Evolutionary conservation across 2,329 filamentous ascomycete species (phyloP), one percentile per base, ranked within the genome.

Genomic region (Aspergillus sp.): DNA sequence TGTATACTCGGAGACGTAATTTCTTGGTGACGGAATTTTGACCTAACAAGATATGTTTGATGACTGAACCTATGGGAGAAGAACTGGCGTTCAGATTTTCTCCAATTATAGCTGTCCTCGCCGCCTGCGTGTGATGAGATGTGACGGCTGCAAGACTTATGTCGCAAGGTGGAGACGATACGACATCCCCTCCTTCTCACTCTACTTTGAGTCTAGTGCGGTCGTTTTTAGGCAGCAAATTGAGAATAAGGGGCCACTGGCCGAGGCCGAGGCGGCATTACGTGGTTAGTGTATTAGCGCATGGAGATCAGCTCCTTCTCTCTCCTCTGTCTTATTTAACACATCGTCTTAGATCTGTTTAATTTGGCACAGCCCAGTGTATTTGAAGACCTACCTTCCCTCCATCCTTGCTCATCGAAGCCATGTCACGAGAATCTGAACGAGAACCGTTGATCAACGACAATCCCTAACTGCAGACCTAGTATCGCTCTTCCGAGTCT

Each of bases 401-500:
- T 23, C 6, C 6, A 23, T 6, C 21, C 3, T 23, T 61, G 60
- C 48, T 64, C 31, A 25, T 36, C 19, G 7, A 31, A 20, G 34
- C 16, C 38, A 49, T 49, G 31, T 5, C 45, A 23, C 25, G 11
- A 9, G 14, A 34, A 25, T 42, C 31, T 5, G 50, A 48, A 20
- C 40, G 2, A 45, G 45, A 53, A 16, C 42, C 45, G 43, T 13
- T 69, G 11, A 73, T 76, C 59, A 71, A 74, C 53, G 49, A 61
- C 16, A 78, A 78, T 54, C 65, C 68, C 1, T 52, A 64, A 5
- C 64, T 79, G 6, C 72, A 77, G 57, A 61, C 67, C 3, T 80
- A 80, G 60, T 81, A 81, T 61, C 48, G 64, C 50, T 76, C 73
- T 1, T 64, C 78, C 21, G 77, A 81, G 53, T 69, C 68, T 2